Evolutionary conservation across 176 grass and related monocot species (phyloP).

Genomic region (Puccinellia tenuiflora): DNA sequence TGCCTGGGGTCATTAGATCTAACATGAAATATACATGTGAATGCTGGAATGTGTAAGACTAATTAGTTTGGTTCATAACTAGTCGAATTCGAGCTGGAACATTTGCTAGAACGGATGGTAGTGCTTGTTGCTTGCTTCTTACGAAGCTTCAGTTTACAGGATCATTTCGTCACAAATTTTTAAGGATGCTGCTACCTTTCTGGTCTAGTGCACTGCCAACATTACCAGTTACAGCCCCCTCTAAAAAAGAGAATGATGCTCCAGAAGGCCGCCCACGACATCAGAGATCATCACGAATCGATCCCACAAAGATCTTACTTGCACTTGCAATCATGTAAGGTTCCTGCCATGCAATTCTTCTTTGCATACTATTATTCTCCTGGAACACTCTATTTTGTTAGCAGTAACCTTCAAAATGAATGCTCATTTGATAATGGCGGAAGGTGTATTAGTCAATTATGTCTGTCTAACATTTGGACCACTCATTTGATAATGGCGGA

Average conservation of each 20-base stretch:
- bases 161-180: slow-evolving; percentile 74
- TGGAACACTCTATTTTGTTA: not conserved
- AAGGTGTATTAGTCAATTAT: slow-evolving; percentile 1
- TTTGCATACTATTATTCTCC: not conserved
- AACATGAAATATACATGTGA: not conserved
- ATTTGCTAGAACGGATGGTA: slow-evolving; percentile 9
- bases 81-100: not conserved
- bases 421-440: not conserved
- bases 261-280: slow-evolving; percentile 59
- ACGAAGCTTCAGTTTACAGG: slow-evolving; percentile 41
- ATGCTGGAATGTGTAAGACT: not conserved
- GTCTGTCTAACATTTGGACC: not conserved
- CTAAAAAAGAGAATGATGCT: slow-evolving; percentile 67
- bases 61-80: not conserved
- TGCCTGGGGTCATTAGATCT: not conserved
- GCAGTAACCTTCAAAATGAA: not conserved
- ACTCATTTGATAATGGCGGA: not conserved
- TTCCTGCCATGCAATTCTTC: slow-evolving; percentile 1
- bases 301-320: slow-evolving; percentile 90
- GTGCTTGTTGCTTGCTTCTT: slow-evolving; percentile 21
- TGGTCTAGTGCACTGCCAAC: slow-evolving; percentile 87
- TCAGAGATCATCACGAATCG: slow-evolving; percentile 77
- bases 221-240: slow-evolving; percentile 76
- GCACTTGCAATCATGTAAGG: slow-evolving; percentile 82
- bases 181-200: slow-evolving; percentile 96